Conservation (phyloP, 306 rosid genomes). For the Mimosa pudica region DNA sequence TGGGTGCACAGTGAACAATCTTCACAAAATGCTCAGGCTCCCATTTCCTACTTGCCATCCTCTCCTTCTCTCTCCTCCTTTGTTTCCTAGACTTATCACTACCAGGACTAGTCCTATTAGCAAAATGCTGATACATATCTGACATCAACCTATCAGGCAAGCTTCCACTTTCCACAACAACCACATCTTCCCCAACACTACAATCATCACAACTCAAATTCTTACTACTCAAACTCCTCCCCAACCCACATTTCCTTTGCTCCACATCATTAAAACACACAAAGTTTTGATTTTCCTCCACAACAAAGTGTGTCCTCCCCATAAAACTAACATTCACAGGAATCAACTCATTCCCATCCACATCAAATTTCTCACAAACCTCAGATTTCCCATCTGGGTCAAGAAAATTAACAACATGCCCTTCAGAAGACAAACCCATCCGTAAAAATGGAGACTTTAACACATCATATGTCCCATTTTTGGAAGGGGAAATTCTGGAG, state of each 20-base stretch:
- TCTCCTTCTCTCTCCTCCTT: slow-evolving; percentile 76
- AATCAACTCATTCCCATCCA: slow-evolving; percentile 47
- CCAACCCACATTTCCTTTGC: slow-evolving; percentile 33
- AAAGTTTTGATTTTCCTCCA: slow-evolving; percentile 68
- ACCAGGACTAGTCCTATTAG: slow-evolving; percentile 81
- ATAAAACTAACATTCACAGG: slow-evolving; percentile 66
- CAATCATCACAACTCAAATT: slow-evolving; percentile 48
- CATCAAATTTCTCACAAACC: slow-evolving; percentile 37
- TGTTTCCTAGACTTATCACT: slow-evolving; percentile 76
- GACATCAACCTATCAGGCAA: slow-evolving; percentile 70
- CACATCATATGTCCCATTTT: slow-evolving; percentile 53
- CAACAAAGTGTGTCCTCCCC: slow-evolving; percentile 76
- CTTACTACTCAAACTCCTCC: slow-evolving; percentile 49
- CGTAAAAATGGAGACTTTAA: slow-evolving; percentile 67
- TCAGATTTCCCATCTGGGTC: slow-evolving; percentile 64
- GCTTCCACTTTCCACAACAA: slow-evolving; percentile 59
- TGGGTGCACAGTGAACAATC: slow-evolving; percentile 77
- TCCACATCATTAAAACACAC: slow-evolving; percentile 37
- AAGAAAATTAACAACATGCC: slow-evolving; percentile 53
- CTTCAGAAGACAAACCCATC: slow-evolving; percentile 68
- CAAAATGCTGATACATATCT: slow-evolving; percentile 85
- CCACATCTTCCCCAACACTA: slow-evolving; percentile 44
- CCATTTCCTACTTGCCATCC: slow-evolving; percentile 71
- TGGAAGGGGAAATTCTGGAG: slow-evolving; percentile 74
- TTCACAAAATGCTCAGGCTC: slow-evolving; percentile 95